phyloP scores from a whole-genome alignment of 805 yeast species.

The Saccharomyces paradoxus region DNA sequence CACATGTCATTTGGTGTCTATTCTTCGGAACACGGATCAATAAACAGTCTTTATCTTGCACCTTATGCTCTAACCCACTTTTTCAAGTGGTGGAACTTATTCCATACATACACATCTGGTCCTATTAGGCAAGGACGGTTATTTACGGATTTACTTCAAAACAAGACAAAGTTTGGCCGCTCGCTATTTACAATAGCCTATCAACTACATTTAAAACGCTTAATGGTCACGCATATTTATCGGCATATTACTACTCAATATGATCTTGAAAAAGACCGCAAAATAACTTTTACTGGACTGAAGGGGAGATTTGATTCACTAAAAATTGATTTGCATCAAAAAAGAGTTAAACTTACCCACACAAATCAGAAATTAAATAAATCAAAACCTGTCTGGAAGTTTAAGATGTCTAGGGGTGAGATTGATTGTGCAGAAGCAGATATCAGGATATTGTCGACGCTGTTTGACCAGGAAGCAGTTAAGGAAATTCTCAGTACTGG shows the following conservation, averaged over 20 bases:
- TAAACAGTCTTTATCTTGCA: constrained; percentile 63
- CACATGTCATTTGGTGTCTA: constrained; percentile 42
- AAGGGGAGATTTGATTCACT: constrained; percentile 47
- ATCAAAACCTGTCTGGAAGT: constrained; percentile 40
- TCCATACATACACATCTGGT: constrained; percentile 65
- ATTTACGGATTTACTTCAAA: constrained; percentile 44
- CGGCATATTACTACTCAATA: constrained; percentile 42
- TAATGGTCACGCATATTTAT: constrained; percentile 66
- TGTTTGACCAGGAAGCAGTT: constrained; percentile 49
- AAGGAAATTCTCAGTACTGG: constrained; percentile 30
- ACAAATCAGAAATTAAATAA: constrained; percentile 38
- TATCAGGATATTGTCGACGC: constrained; percentile 55
- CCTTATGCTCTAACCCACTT: constrained; percentile 66
- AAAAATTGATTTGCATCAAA: constrained; percentile 55
- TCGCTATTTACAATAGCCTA: constrained; percentile 70
- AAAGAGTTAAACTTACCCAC: constrained; percentile 35
- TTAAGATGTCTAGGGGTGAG: constrained; percentile 60
- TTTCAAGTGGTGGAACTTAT: constrained; percentile 73
- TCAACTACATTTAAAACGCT: constrained; percentile 55
- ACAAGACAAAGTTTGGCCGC: constrained; percentile 52
- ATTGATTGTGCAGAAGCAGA: constrained; percentile 64
- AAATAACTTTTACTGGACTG: constrained; percentile 50
- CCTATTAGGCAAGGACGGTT: constrained; percentile 69
- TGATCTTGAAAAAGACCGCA: constrained; percentile 32
- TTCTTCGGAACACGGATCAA: constrained; percentile 32